phyloP scores from a whole-genome alignment of 352 stramenopile genomes.

The Globisporangium perplexum region DNA sequence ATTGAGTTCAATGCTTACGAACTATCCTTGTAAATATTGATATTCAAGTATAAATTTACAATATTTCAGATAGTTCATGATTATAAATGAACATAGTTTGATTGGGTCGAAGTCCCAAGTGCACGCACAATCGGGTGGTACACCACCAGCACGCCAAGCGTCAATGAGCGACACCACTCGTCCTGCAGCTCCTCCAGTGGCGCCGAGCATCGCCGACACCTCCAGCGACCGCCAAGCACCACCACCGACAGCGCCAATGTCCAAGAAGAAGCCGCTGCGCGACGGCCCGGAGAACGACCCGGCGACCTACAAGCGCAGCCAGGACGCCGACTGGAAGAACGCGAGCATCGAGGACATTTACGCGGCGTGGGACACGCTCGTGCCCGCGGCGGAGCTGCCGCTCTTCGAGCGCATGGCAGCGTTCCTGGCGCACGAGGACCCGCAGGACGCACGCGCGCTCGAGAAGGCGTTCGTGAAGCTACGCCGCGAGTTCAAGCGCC shows the following conservation, averaged over 20 bases:
- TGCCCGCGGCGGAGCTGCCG: conserved; percentile 53
- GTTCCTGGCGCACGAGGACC: conserved; percentile 72
- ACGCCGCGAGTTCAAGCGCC: conserved; percentile 82
- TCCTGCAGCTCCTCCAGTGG: no score
- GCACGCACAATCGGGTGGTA: no score
- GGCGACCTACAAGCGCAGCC: conserved; percentile 83
- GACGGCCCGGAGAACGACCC: conserved; percentile 66
- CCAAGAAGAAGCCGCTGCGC: conserved; percentile 13
- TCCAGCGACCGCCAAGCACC: no score
- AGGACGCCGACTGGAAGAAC: conserved; percentile 74
- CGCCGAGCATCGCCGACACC: no score
- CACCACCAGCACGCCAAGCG: no score
- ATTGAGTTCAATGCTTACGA: no score
- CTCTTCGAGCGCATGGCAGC: conserved; percentile 75
- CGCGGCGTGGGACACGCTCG: conserved; percentile 75
- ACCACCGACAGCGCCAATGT: background rate
- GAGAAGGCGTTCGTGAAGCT: conserved; percentile 84
- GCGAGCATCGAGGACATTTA: conserved; percentile 87
- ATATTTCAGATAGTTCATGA: no score
- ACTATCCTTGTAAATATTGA: no score
- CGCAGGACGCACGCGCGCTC: conserved; percentile 70
- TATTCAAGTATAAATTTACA: no score
- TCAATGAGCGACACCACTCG: no score
- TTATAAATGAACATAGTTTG: no score
- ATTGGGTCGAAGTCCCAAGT: no score